Evolutionary conservation across 1,284 basidiomycete species (phyloP), one percentile per base, ranked within the genome.

Genomic region (Pterulicium gracile): DNA sequence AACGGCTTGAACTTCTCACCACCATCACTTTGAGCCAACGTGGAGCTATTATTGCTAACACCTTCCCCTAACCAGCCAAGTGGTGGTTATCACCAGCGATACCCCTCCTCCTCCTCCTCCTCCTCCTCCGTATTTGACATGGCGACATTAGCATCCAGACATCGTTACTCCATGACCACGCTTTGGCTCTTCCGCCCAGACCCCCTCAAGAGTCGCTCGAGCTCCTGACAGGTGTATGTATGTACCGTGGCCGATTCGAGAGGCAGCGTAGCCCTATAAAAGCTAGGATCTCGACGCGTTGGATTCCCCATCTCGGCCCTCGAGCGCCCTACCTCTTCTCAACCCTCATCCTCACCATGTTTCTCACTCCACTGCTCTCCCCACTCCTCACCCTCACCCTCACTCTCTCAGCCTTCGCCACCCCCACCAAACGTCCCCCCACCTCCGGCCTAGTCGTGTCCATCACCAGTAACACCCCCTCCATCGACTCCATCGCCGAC

Each of bases 401-500:
- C 27, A n/a, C 27, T 32, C 10, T 32, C 27, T 7, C 10, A 7
- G 7, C 27, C 27, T 10, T 32, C 10, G 27, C 27, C 27, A 32
- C 27, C n/a, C 27, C 27, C 7, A 10, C 7, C 27, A 32, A 32
- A n/a, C 7, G 27, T 7, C n/a, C n/a, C n/a, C n/a, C n/a, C n/a
- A n/a, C 27, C n/a, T 32, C 27, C 27, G 27, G 27, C 27, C 27
- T 49, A 13, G 21, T 13, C 15, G 32, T 57, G 24, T 41, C 53
- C 4, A 51, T 53, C 44, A 20, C 14, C 15, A 4, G n/a, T 2
- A 17, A 50, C 49, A n/a, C 7, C 27, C 7, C 7, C 10, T 32
- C 41, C 21, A 53, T 58, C 18, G 35, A 44, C 43, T 58, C 56
- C 22, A 52, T 58, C 47, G 52, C 50, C 44, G 56, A 57, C 47